Evolutionary conservation across 148 eudicot genomes (phyloP).

Genomic region (Vaccinium myrtillus): DNA sequence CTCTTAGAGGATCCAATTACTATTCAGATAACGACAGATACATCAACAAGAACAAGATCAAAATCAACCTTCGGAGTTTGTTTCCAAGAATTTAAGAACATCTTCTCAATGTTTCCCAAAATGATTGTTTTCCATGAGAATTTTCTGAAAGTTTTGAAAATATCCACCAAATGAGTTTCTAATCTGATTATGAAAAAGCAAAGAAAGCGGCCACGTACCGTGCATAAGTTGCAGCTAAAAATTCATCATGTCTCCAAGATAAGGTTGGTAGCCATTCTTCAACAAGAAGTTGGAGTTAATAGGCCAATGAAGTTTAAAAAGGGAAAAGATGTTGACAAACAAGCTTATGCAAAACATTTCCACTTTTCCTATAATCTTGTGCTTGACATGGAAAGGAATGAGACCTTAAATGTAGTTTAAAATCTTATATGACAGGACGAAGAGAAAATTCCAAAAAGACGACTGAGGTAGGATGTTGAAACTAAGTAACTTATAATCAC

Average conservation of each 20-base stretch:
- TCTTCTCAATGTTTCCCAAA: background rate
- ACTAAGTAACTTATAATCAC: background rate
- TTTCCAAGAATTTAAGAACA: background rate
- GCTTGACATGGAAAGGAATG: background rate
- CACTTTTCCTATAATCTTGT: background rate
- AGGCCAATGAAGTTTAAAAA: background rate
- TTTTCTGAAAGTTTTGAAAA: background rate
- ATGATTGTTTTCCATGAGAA: background rate
- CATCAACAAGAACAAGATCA: background rate
- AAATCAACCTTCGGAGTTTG: background rate
- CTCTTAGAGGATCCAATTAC: background rate
- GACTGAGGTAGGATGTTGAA: background rate
- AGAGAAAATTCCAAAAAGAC: conserved; percentile 7
- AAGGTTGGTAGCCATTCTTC: background rate
- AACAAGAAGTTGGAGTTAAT: background rate
- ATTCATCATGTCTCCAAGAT: background rate
- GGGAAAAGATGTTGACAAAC: background rate
- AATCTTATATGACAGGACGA: background rate
- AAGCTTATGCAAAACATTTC: background rate
- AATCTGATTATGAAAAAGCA: background rate
- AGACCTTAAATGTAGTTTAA: background rate
- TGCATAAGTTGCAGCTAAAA: background rate
- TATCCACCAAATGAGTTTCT: background rate
- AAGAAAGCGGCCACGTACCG: background rate
- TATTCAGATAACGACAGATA: background rate